phyloP scores from a whole-genome alignment of 208 protist genomes.

The Phytomonas sp. region DNA sequence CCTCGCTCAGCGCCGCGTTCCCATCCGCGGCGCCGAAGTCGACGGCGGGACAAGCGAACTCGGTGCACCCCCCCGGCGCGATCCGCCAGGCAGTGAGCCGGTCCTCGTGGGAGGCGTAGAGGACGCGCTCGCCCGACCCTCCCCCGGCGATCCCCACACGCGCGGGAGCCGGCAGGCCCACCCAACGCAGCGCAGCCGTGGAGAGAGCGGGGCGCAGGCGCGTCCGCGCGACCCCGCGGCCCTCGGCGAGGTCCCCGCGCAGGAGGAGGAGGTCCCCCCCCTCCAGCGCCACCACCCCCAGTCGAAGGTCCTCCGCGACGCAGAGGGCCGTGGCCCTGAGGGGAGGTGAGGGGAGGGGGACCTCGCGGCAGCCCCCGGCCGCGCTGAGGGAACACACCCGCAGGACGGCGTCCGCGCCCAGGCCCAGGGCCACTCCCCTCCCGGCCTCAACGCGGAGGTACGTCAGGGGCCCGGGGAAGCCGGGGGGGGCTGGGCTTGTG shows the following conservation, averaged over 20 bases:
- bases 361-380: no score
- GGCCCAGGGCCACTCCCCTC: constrained; percentile 6
- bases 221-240: constrained; percentile 17
- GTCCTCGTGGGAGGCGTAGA: constrained; percentile 53
- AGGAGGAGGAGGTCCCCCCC: constrained; percentile 78
- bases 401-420: no score
- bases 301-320: constrained; percentile 9
- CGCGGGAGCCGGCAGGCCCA: constrained; percentile 22
- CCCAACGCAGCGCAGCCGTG: constrained; percentile 27
- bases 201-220: constrained; percentile 27
- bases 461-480: constrained; percentile 66
- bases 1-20: constrained; percentile 25
- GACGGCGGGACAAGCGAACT: constrained; percentile 30
- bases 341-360: no score
- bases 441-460: constrained; percentile 24
- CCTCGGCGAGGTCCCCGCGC: constrained; percentile 39
- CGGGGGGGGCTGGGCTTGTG: constrained; percentile 14
- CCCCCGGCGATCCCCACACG: constrained; percentile 10
- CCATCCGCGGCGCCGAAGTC: constrained; percentile 21
- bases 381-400: no score
- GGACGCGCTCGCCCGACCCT: constrained; percentile 14
- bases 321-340: no score
- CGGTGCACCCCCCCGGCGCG: constrained; percentile 21
- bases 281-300: constrained; percentile 71
- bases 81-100: constrained; percentile 46